Base-by-base conservation (phyloP, 2,329 filamentous ascomycete genomes). In the Colletotrichum sp. region DNA sequence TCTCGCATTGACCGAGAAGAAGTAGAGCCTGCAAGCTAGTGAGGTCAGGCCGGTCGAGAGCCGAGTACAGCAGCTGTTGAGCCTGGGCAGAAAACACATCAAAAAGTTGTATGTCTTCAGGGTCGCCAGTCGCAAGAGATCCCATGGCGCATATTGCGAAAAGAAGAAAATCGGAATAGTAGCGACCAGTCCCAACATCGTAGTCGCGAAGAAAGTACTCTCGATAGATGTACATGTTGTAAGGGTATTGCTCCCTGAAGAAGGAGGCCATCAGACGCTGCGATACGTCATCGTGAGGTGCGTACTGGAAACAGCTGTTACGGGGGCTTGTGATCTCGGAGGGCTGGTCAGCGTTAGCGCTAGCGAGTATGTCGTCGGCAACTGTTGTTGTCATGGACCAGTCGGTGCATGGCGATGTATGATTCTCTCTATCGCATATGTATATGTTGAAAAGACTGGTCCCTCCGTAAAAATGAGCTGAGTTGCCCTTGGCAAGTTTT, bases 161-260 rank as follows among this genome's bases (percentile, higher is more conserved):
- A 9, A 90, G 81, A 8, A 90, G 82, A 15, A 88, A 80, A 68
- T 89, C 88, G 0, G 88, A 89, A 77, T 89, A 90, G 77, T 89
- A 89, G 32, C 84, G 85, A 0, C 88, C 88, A 2, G 80, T 83
- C 1, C 86, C 87, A 4, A 84, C 81, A 76, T 88, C 86, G 69
- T 89, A 90, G 77, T 89, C 88, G 34, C 88, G 81, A 12, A 90
- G 79, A 74, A 90, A 90, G 75, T 86, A 89, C 77, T 89, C 88
- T 34, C 88, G 84, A 75, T 90, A 89, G 3, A 90, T 82, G 72
- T 86, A 85, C 87, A 89, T 88, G 77, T 87, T 84, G 76, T 88
- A 89, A 44, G 87, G 85, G 67, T 89, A 90, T 26, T 88, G 84
- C 48, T 86, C 81, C 69, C 85, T 84, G 79, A 90, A 90, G 77